Conservation (phyloP, 805 yeast species). For the Lachancea mirantina region DNA sequence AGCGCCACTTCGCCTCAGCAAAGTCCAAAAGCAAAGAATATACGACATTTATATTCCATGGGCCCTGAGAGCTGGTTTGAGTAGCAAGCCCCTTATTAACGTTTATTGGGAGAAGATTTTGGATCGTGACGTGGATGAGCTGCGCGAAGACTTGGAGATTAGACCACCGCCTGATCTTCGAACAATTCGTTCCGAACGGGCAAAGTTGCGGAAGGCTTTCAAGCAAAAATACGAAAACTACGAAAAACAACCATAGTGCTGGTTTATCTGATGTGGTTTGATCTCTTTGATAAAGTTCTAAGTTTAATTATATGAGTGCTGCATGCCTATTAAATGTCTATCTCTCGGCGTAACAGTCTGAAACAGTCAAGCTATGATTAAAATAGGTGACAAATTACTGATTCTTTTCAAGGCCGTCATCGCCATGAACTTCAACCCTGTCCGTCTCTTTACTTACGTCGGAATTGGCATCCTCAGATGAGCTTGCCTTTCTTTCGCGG, state of each 20-base stretch:
- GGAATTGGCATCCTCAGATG: neutral
- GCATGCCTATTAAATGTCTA: too few species aligned
- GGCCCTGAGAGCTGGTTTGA: constrained; percentile 70
- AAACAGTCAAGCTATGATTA: too few species aligned
- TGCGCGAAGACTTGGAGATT: constrained; percentile 66
- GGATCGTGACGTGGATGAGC: constrained; percentile 61
- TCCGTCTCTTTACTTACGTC: constrained; percentile 4
- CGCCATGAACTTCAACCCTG: too few species aligned
- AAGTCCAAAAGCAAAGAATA: constrained; percentile 56
- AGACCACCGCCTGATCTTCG: constrained; percentile 77
- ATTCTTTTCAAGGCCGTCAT: too few species aligned
- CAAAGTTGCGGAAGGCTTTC: constrained; percentile 17
- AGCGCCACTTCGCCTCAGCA: constrained; percentile 73
- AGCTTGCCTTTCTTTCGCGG: too few species aligned
- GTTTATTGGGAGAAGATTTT: constrained; percentile 88
- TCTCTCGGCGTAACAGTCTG: too few species aligned
- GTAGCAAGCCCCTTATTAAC: constrained; percentile 70
- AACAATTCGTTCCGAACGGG: constrained; percentile 41
- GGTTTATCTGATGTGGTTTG: neutral
- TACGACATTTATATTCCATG: constrained; percentile 74
- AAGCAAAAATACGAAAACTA: constrained; percentile 22
- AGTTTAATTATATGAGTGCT: neutral
- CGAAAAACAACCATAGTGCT: constrained; percentile 5
- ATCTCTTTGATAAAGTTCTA: neutral
- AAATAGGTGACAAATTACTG: too few species aligned